A percentile compares a stretch with the other conserved stretches of the same genome.
Evolutionary conservation across 495 filamentous ascomycete species (phyloP).

Genomic region (Diplogelasinospora grovesii): DNA sequence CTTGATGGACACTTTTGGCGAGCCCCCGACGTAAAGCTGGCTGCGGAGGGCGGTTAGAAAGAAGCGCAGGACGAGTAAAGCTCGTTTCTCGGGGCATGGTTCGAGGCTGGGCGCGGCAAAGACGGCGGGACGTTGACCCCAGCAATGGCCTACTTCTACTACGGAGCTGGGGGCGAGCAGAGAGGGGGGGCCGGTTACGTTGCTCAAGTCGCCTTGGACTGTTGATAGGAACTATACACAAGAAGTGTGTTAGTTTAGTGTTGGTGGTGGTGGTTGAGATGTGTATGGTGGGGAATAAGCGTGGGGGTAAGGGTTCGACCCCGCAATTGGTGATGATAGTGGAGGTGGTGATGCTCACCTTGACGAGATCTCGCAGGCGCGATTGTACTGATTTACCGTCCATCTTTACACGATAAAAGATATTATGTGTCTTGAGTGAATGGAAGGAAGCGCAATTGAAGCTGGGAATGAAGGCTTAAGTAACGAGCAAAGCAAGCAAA

Average conservation of each 20-base stretch:
- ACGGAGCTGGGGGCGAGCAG: slow-evolving; percentile 75
- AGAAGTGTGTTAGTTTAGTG: slow-evolving; percentile 3
- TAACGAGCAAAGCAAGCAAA: neutral
- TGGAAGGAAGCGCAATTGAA: neutral
- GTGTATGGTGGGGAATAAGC: neutral
- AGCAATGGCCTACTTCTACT: slow-evolving; percentile 80
- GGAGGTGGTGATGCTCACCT: slow-evolving; percentile 4
- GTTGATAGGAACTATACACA: slow-evolving; percentile 65
- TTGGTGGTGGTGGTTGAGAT: neutral
- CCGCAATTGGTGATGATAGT: no score
- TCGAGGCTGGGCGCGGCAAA: slow-evolving; percentile 77
- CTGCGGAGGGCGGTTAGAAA: slow-evolving; percentile 76
- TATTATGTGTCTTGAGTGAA: neutral
- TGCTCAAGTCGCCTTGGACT: slow-evolving; percentile 80
- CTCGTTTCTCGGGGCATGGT: slow-evolving; percentile 59
- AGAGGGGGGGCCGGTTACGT: slow-evolving; percentile 79
- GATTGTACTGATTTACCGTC: slow-evolving; percentile 11
- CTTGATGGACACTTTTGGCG: slow-evolving; percentile 21
- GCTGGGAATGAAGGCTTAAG: neutral
- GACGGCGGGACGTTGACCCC: slow-evolving; percentile 72
- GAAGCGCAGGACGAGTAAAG: slow-evolving; percentile 73
- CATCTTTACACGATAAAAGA: slow-evolving; percentile 1
- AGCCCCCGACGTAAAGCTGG: slow-evolving; percentile 51
- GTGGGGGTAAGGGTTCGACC: slow-evolving; percentile 1
- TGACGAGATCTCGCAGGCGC: slow-evolving; percentile 14